Percentiles rank a stretch among this genome's conserved stretches.
Evolutionary conservation across 2,329 filamentous ascomycete genomes (phyloP).

Genomic region (Fonsecaea pedrosoi): DNA sequence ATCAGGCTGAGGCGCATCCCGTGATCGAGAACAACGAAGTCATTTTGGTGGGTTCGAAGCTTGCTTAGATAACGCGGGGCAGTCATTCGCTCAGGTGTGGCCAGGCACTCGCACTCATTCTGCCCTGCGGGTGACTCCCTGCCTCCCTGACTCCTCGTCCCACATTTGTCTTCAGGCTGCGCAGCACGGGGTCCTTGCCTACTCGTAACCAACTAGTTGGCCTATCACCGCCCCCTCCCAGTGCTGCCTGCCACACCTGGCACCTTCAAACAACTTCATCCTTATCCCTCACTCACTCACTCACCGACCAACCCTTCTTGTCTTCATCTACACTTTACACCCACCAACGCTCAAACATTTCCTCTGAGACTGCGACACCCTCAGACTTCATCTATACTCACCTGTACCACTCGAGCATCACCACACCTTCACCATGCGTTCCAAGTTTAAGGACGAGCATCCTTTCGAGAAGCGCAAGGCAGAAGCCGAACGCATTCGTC

Average conservation of each 20-base stretch:
- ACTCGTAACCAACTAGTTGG: slow-evolving; percentile 4
- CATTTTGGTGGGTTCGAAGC: background rate
- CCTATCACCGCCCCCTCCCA: slow-evolving; percentile 15
- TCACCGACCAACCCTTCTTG: slow-evolving; percentile 38
- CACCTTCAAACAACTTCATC: slow-evolving; percentile 2
- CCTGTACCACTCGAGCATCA: background rate
- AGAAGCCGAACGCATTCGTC: slow-evolving; percentile 97
- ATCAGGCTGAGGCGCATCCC: slow-evolving; percentile 15
- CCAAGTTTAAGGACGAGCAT: slow-evolving; percentile 99
- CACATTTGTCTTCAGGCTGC: background rate
- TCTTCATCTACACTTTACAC: slow-evolving; percentile 36
- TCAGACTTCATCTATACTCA: background rate
- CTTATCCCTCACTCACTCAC: slow-evolving; percentile 7
- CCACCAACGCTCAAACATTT: slow-evolving; percentile 36
- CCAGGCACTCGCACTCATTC: slow-evolving; percentile 3
- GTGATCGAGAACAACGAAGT: slow-evolving; percentile 13
- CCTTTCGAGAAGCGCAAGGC: slow-evolving; percentile 99
- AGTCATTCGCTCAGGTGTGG: slow-evolving; percentile 8
- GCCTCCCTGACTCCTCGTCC: background rate
- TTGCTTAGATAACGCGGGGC: slow-evolving; percentile 8
- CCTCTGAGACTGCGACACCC: slow-evolving; percentile 13
- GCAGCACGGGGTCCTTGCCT: slow-evolving; percentile 4
- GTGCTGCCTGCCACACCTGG: slow-evolving; percentile 27
- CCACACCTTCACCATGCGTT: slow-evolving; percentile 70
- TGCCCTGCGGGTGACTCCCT: slow-evolving; percentile 2